Evolutionary conservation across 208 protist species (phyloP).

Genomic region (Acanthamoeba divionensis): DNA sequence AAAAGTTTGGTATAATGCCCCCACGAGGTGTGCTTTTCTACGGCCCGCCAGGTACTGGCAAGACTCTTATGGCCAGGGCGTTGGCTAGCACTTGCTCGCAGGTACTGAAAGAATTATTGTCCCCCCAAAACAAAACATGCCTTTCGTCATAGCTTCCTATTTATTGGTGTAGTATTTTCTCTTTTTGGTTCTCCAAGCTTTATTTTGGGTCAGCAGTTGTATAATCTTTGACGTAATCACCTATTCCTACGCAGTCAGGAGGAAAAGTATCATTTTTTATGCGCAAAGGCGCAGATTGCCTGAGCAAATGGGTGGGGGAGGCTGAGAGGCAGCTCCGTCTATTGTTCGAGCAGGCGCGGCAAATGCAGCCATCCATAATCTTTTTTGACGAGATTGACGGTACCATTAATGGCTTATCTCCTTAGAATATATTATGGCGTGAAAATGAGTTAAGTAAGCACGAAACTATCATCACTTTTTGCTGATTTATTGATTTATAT

Average conservation of each 20-base stretch:
- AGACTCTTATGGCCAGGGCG: conserved; percentile 78
- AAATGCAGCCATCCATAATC: conserved; percentile 59
- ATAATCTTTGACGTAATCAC: too few relatives aligned
- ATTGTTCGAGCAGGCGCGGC: conserved; percentile 82
- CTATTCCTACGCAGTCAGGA: not conserved
- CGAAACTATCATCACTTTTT: not conserved
- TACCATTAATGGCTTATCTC: not conserved
- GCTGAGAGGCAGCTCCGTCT: conserved; percentile 82
- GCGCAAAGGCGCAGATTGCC: conserved; percentile 85
- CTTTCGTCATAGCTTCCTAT: conserved; percentile 39
- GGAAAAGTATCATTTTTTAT: conserved; percentile 79
- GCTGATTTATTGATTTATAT: not conserved
- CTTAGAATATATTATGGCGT: not conserved
- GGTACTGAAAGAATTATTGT: too few relatives aligned
- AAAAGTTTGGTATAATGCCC: conserved; percentile 62
- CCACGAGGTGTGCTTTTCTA: conserved; percentile 76
- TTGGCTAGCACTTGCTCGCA: conserved; percentile 73
- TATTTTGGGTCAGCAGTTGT: too few relatives aligned
- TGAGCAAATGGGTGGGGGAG: conserved; percentile 86
- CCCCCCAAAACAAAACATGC: not conserved
- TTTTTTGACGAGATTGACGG: conserved; percentile 58
- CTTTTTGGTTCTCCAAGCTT: not conserved
- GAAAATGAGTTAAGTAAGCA: not conserved
- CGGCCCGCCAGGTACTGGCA: conserved; percentile 78
- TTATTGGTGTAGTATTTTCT: not conserved